phyloP scores from a whole-genome alignment of 441 rosid genomes.

The Adansonia grandidieri region DNA sequence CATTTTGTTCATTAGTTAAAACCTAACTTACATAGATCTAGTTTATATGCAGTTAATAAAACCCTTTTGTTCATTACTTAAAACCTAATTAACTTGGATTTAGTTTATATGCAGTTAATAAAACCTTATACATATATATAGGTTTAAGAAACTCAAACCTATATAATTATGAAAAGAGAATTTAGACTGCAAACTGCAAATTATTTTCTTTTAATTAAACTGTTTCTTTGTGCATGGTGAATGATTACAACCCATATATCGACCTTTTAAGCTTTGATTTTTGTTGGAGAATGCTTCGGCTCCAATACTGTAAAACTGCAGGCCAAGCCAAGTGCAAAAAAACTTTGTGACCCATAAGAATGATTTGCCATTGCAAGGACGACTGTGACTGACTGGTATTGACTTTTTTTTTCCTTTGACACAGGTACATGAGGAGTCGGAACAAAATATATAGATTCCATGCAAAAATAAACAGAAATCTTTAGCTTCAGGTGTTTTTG shows the following conservation, averaged over 20 bases:
- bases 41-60: not conserved
- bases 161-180: not conserved
- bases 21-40: not conserved
- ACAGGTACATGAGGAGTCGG: not conserved
- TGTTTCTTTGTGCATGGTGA: not conserved
- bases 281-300: not conserved
- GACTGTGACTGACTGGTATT: not conserved
- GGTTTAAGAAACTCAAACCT: not conserved
- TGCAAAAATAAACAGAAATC: constrained; percentile 13
- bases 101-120: not conserved
- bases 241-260: not conserved
- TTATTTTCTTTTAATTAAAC: not conserved
- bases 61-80: not conserved
- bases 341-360: not conserved
- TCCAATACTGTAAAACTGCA: constrained; percentile 3
- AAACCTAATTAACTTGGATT: not conserved
- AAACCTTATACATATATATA: not conserved
- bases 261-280: not conserved
- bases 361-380: constrained; percentile 1
- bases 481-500: not conserved
- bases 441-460: not conserved
- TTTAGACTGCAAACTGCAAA: not conserved
- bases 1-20: constrained; percentile 8
- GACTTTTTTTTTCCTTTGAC: not conserved
- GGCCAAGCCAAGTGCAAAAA: constrained; percentile 11